Evolutionary conservation across 306 rosid species (phyloP).

Genomic region (Cucurbita maxima): DNA sequence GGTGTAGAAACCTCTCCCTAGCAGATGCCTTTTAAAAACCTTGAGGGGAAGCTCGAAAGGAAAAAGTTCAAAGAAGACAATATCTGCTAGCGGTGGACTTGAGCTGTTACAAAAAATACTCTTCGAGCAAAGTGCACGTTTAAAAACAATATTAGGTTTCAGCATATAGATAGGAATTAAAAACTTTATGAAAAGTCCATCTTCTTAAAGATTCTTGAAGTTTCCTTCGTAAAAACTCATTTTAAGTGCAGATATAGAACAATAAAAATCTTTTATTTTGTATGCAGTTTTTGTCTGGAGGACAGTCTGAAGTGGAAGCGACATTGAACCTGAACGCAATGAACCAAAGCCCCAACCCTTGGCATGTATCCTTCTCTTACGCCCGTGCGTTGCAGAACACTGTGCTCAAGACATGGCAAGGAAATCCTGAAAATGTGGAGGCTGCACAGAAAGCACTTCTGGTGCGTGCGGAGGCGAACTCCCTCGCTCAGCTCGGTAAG

Average conservation of each 20-base stretch:
- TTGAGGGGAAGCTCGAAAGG: too few relatives aligned
- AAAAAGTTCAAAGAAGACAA: too few relatives aligned
- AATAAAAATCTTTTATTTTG: not conserved
- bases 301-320: constrained; percentile 91
- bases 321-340: constrained; percentile 86
- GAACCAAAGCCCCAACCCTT: constrained; percentile 98
- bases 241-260: not conserved
- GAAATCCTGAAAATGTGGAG: constrained; percentile 58
- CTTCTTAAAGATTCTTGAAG: not conserved
- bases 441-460: constrained; percentile 72
- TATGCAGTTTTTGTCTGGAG: constrained; percentile 85
- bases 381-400: constrained; percentile 92
- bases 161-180: not conserved
- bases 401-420: constrained; percentile 95
- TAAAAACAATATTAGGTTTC: not conserved
- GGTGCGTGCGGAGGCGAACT: constrained; percentile 93
- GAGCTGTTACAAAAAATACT: too few relatives aligned
- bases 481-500: constrained; percentile 91
- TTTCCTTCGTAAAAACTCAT: not conserved
- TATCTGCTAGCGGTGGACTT: too few relatives aligned
- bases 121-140: not conserved
- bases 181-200: not conserved
- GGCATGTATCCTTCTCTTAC: constrained; percentile 97
- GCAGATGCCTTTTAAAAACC: too few relatives aligned
- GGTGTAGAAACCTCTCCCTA: too few relatives aligned